Evolutionary conservation across 2,329 filamentous ascomycete species (phyloP), one percentile per base, ranked within the genome.

Genomic region (Xylariaceae sp.): DNA sequence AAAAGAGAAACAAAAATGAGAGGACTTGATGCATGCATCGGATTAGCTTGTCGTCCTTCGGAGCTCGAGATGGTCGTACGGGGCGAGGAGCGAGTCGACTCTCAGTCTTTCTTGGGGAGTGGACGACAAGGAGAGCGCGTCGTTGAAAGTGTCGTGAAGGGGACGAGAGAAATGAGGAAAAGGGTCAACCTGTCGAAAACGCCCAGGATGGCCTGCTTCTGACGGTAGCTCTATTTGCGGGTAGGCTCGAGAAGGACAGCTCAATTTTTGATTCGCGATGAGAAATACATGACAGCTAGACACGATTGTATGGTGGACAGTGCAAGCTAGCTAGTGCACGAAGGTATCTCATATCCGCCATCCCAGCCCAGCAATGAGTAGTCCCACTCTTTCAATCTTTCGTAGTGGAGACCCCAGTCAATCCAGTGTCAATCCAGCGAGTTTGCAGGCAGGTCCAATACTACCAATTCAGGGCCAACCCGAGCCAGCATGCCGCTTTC

Each of bases 11-110:
- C 38, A 36, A 44, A 53, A 52, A 53, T 30, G 50, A 51, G 43
- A 42, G 50, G 15, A 51, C 36, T 39, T 51, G 50, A 53, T 51
- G 50, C 49, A 51, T 40, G 49, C 50, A 53, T 53, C 50, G 49
- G 50, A 44, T 44, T 42, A 31, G 41, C 41, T 47, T 28, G 43
- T 35, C 37, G 19, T 37, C 18, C 34, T 37, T 9, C 34, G 13
- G 34, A 28, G 16, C 31, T 35, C 38, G 33, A 41, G 33, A 35
- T 4, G 26, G 18, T 32, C 16, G 30, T 6, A 32, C 8, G 7
- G 30, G 30, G 35, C 24, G 35, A 19, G 17, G 33, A 35, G 13
- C 6, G 8, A 19, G 33, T 35, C 13, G 33, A 35, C 33, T 18
- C 16, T n/a, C 6, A 17, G 30, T 32, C 30, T n/a, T 32, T n/a